phyloP scores from a whole-genome alignment of 164 flowering plant species.

The Euptelea pleiosperma region DNA sequence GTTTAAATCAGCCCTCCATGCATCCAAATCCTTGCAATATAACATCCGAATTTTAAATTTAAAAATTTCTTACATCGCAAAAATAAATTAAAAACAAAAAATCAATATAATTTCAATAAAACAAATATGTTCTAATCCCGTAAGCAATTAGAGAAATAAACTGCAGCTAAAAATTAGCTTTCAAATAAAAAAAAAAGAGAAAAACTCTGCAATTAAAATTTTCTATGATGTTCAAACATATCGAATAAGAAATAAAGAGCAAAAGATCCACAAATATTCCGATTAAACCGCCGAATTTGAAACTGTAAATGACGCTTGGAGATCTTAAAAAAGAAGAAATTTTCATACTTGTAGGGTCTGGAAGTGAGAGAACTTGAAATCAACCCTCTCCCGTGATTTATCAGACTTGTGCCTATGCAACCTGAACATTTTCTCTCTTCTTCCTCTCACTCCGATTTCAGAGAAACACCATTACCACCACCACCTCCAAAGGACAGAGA shows the following conservation, averaged over 20 bases:
- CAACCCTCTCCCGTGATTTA: constrained; percentile 53
- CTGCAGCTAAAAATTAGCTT: too few relatives aligned
- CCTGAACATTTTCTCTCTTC: constrained; percentile 50
- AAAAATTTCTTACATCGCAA: too few relatives aligned
- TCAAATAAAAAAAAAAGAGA: background rate
- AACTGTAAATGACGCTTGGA: background rate
- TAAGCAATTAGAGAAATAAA: background rate
- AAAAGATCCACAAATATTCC: background rate
- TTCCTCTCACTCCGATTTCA: background rate
- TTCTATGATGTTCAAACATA: background rate
- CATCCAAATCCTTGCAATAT: too few relatives aligned
- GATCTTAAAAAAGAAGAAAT: background rate
- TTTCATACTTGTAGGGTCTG: constrained; percentile 50
- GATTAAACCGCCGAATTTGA: background rate
- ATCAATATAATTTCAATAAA: background rate
- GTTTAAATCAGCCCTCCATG: too few relatives aligned
- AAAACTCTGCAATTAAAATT: background rate
- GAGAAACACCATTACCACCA: background rate
- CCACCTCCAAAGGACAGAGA: background rate
- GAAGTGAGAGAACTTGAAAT: constrained; percentile 59
- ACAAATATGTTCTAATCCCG: background rate
- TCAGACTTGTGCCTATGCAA: constrained; percentile 43
- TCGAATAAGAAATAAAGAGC: background rate
- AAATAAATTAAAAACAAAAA: too few relatives aligned
- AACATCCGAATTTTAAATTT: too few relatives aligned